Base-by-base conservation (phyloP, 2,329 filamentous ascomycete species). In the Exophiala sp. region DNA sequence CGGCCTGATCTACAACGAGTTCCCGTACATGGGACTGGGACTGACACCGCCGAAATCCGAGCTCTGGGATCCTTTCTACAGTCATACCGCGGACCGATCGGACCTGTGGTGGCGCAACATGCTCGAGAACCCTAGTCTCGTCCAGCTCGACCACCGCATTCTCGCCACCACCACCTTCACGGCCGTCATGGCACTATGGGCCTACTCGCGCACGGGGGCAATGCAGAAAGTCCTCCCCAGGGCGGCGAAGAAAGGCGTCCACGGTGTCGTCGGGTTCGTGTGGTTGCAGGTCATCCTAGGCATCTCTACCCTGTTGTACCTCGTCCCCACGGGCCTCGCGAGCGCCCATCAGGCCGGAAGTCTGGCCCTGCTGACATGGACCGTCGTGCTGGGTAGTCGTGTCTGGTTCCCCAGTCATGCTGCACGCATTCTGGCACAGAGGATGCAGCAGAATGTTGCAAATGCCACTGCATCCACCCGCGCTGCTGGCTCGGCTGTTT, bases 91-190 rank as follows among this genome's bases (percentile, higher is more conserved):
- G 65, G 74, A 79, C 35, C 52, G 56, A 14, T 54, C 42, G 11
- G 94, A 98, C 64, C 74, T 97, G 14, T 89, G 86, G 82, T 98
- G 93, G 93, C 83, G 93, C 64, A 98, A 98, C 71, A 86, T 94
- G 77, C 83, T 97, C 27, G 93, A 97, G 74, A 98, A 98, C 72
- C 94, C 93, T 2, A 90, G 86, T 13, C 80, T 94, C 21, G 94
- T 97, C 2, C 94, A 98, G 72, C 80, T 98, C 38, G 88, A 98
- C 70, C 93, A 98, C 73, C 85, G 94, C 38, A 87, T 95, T 60
- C 77, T 97, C 29, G 94, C 93, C 51, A 88, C 84, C 40, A 89
- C 88, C 13, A 95, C 91, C 1, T 95, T 95, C 68, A 85, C 81
- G 46, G 79, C 85, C 55, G 81, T 97, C 54, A 73, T 95, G 58